Conservation (phyloP, 495 filamentous ascomycete species). For the Elaphomyces granulatus region DNA sequence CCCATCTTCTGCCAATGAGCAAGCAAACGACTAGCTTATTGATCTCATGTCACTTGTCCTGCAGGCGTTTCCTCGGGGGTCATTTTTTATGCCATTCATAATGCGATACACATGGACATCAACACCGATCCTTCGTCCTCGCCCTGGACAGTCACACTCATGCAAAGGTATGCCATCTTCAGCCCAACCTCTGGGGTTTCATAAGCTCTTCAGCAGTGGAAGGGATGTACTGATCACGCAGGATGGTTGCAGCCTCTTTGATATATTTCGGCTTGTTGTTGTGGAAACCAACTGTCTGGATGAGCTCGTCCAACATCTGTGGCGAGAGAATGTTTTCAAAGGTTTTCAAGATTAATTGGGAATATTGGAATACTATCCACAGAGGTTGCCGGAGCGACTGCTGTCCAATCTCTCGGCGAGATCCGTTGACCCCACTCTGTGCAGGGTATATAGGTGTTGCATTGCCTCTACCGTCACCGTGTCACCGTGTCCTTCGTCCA, state of each 20-base stretch:
- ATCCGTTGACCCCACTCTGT: slow-evolving; percentile 32
- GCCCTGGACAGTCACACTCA: slow-evolving; percentile 56
- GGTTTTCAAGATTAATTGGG: no score
- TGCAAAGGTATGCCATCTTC: slow-evolving; percentile 93
- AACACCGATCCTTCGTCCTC: slow-evolving; percentile 46
- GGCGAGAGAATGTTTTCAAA: slow-evolving; percentile 68
- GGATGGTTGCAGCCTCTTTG: slow-evolving; percentile 57
- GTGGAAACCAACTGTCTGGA: slow-evolving; percentile 80
- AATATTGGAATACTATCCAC: slow-evolving; percentile 48
- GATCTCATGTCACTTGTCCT: slow-evolving; percentile 85
- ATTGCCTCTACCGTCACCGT: slow-evolving; percentile 80
- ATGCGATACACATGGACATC: slow-evolving; percentile 72
- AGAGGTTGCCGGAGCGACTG: no score
- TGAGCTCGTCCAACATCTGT: slow-evolving; percentile 58
- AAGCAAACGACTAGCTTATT: slow-evolving; percentile 79
- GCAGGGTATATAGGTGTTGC: slow-evolving; percentile 56
- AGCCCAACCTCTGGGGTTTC: slow-evolving; percentile 85
- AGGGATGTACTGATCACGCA: slow-evolving; percentile 66
- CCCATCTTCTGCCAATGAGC: slow-evolving; percentile 69
- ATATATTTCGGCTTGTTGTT: slow-evolving; percentile 93
- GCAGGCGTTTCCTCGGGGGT: slow-evolving; percentile 73
- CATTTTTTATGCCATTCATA: slow-evolving; percentile 83
- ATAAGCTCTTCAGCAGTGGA: slow-evolving; percentile 63
- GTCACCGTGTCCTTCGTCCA: slow-evolving; percentile 98
- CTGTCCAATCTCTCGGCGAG: slow-evolving; percentile 2